These are phyloP conservation scores for Curvularia eragrostidis DNA, from an alignment of 2,329 filamentous ascomycete genomes.

Conservation along the genomic window DNA sequence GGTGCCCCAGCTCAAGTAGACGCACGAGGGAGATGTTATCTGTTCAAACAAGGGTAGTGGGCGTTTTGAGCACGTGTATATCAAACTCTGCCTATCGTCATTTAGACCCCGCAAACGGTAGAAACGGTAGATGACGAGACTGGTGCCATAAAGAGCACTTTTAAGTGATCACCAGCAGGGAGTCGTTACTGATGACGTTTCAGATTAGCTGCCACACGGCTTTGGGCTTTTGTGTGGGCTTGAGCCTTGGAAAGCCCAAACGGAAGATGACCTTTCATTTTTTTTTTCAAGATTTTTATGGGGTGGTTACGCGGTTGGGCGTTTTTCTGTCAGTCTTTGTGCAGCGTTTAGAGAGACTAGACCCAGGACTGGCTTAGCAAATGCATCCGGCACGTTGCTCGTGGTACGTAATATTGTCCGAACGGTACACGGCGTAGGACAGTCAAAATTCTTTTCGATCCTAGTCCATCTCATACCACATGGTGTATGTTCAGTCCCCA, in stretches of 20 bases:
- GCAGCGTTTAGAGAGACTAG: not conserved
- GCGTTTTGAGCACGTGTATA: not conserved
- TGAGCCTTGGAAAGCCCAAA: not conserved
- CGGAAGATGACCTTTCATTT: not conserved
- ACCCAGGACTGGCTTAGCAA: not conserved
- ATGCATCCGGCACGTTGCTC: not conserved
- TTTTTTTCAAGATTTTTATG: too few relatives aligned
- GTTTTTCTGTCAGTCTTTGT: not conserved
- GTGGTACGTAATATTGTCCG: not conserved
- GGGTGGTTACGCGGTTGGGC: not conserved
- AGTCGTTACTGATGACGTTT: constrained; percentile 4
- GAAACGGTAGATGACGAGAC: not conserved
- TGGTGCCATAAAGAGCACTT: not conserved
- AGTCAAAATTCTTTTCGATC: not conserved
- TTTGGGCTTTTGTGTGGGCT: not conserved
- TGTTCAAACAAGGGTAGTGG: not conserved
- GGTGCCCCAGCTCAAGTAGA: too few relatives aligned
- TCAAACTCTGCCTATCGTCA: constrained; percentile 1
- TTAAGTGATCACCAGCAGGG: constrained; percentile 7
- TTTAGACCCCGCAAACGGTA: not conserved
- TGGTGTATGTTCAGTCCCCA: not conserved
- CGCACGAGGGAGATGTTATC: too few relatives aligned
- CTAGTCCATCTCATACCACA: not conserved
- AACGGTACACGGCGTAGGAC: not conserved
- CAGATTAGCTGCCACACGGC: not conserved